These are phyloP conservation scores for Trichodelitschia bisporula DNA, from an alignment of 495 filamentous ascomycete species.

Conservation along the genomic window DNA sequence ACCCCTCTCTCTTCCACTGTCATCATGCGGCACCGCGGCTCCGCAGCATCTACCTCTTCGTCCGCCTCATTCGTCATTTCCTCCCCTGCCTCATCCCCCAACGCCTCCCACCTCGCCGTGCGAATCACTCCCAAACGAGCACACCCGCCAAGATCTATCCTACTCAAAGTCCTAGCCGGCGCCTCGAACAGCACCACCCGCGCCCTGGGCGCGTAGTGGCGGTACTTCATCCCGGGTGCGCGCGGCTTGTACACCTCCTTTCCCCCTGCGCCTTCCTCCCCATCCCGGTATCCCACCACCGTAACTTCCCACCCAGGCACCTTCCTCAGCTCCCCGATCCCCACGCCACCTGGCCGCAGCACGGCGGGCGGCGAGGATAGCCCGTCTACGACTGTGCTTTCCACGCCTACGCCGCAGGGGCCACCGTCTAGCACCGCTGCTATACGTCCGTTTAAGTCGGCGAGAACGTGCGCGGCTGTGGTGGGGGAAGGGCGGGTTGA, in stretches of 20 bases:
- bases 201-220: slow-evolving; percentile 86
- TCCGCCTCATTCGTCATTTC: background rate
- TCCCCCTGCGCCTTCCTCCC: slow-evolving; percentile 15
- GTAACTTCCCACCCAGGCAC: slow-evolving; percentile 65
- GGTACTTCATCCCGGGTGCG: slow-evolving; percentile 97
- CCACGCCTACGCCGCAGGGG: slow-evolving; percentile 62
- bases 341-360: slow-evolving; percentile 74
- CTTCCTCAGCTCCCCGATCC: slow-evolving; percentile 49
- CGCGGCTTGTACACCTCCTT: slow-evolving; percentile 22
- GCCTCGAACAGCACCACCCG: slow-evolving; percentile 60
- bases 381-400: slow-evolving; percentile 92
- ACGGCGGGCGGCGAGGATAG: slow-evolving; percentile 56
- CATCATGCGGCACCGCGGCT: background rate
- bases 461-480: slow-evolving; percentile 60
- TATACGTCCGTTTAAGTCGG: slow-evolving; percentile 70
- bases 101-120: slow-evolving; percentile 14
- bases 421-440: slow-evolving; percentile 80
- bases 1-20: background rate
- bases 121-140: slow-evolving; percentile 15
- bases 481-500: slow-evolving; percentile 83
- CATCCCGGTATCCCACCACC: slow-evolving; percentile 48
- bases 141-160: slow-evolving; percentile 9
- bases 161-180: slow-evolving; percentile 14
- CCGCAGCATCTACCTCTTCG: background rate
- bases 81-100: slow-evolving; percentile 3